Conservation (phyloP, 495 filamentous ascomycete species). For the Xanthoparmelia taractica region DNA sequence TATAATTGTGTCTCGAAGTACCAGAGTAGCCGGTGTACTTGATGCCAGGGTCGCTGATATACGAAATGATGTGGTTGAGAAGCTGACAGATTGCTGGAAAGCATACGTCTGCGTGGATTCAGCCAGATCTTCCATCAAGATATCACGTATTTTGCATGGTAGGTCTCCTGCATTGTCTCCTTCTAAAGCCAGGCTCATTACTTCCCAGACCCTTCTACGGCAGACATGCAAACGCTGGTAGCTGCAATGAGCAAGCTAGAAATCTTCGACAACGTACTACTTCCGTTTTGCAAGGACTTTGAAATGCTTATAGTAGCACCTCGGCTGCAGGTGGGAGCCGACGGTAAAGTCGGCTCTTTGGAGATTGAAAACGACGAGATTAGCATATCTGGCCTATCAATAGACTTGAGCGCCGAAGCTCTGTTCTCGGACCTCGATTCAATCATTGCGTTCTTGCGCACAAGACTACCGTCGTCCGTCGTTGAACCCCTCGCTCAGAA, state of each 20-base stretch:
- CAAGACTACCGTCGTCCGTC: slow-evolving; percentile 56
- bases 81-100: slow-evolving; percentile 34
- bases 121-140: slow-evolving; percentile 7
- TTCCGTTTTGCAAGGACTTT: slow-evolving; percentile 27
- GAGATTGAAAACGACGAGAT: slow-evolving; percentile 27
- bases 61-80: slow-evolving; percentile 27
- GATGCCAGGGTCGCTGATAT: slow-evolving; percentile 27
- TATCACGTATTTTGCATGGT: slow-evolving; percentile 2
- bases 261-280: slow-evolving; percentile 25
- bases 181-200: slow-evolving; percentile 14
- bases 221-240: slow-evolving; percentile 25
- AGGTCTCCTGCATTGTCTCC: not conserved
- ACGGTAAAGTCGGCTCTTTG: slow-evolving; percentile 24
- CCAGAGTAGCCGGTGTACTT: slow-evolving; percentile 32
- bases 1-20: slow-evolving; percentile 27
- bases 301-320: slow-evolving; percentile 29
- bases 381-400: slow-evolving; percentile 13
- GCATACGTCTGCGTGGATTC: slow-evolving; percentile 29
- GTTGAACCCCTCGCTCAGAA: slow-evolving; percentile 52
- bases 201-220: slow-evolving; percentile 10
- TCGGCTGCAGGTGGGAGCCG: slow-evolving; percentile 23
- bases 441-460: slow-evolving; percentile 58
- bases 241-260: slow-evolving; percentile 28
- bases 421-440: slow-evolving; percentile 53
- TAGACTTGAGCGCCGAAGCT: slow-evolving; percentile 21